Evolutionary conservation across 1,139 yeast genomes (phyloP).

Genomic region (Saccharomyces hybrid): DNA sequence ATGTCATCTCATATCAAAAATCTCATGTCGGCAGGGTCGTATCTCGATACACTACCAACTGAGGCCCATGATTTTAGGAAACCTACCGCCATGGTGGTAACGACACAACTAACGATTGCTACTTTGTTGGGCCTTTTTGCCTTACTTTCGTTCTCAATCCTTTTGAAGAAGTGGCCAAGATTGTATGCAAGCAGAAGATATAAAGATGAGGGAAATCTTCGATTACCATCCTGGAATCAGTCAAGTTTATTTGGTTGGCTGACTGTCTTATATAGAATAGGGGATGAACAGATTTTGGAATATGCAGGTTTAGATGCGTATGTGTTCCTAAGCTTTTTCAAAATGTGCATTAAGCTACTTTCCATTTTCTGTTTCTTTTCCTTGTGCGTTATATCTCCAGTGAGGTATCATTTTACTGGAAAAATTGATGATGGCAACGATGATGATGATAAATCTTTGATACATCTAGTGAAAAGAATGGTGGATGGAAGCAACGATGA

Average conservation of each 20-base stretch:
- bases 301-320: slow-evolving; percentile 93
- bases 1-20: background rate
- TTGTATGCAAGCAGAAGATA: slow-evolving; percentile 54
- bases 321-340: slow-evolving; percentile 70
- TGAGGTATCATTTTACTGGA: slow-evolving; percentile 63
- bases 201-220: slow-evolving; percentile 29
- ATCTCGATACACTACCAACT: background rate
- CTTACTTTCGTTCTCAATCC: slow-evolving; percentile 52
- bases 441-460: slow-evolving; percentile 6
- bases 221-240: slow-evolving; percentile 40
- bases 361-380: slow-evolving; percentile 50
- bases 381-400: slow-evolving; percentile 54
- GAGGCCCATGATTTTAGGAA: slow-evolving; percentile 34
- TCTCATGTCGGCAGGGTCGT: background rate
- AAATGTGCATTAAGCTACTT: slow-evolving; percentile 58
- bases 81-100: slow-evolving; percentile 38
- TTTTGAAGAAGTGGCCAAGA: slow-evolving; percentile 61
- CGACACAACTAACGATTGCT: slow-evolving; percentile 55
- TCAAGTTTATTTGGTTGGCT: slow-evolving; percentile 74
- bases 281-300: slow-evolving; percentile 72
- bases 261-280: slow-evolving; percentile 51
- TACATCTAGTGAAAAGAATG: background rate
- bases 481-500: slow-evolving; percentile 10
- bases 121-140: slow-evolving; percentile 56
- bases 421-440: slow-evolving; percentile 41